Base-by-base conservation (phyloP, 352 stramenopile genomes). In the Thalassiosira exigua region DNA sequence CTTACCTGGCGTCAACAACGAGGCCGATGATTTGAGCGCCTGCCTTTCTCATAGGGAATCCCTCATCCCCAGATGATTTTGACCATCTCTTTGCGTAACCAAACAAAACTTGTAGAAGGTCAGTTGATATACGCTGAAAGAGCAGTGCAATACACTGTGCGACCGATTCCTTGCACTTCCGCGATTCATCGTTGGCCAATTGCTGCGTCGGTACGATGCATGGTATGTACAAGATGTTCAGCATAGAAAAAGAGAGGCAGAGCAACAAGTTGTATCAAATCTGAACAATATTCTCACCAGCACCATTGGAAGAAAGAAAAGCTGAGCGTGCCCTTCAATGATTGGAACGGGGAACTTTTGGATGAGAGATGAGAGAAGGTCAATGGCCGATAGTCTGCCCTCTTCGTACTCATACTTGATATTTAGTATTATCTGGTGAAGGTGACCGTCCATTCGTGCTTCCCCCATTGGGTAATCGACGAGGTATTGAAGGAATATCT, bases 241-340 rank as follows among this genome's bases (percentile, higher is more conserved):
- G n/a, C n/a, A n/a, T n/a, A n/a, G n/a, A n/a, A n/a, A n/a, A n/a
- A n/a, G n/a, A n/a, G n/a, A n/a, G n/a, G n/a, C n/a, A n/a, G n/a
- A n/a, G n/a, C n/a, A n/a, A n/a, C n/a, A n/a, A n/a, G n/a, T n/a
- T n/a, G n/a, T n/a, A n/a, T n/a, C n/a, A n/a, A n/a, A n/a, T n/a
- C n/a, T n/a, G n/a, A n/a, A n/a, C n/a, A n/a, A n/a, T n/a, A n/a
- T n/a, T n/a, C n/a, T n/a, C n/a, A n/a, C n/a, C n/a, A 98, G 83
- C 53, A 98, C 96, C n/a, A 98, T 87, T 33, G 96, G 96, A 53
- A 99, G 79, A 61, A 98, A 95, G 72, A 98, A 96, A 66, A 98
- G 93, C 76, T 98, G 95, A 3, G 92, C 91, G 53, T 97, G 90
- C 39, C 92, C 91, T 78, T 98, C 97, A 42, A 99, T 75, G 41